These are phyloP conservation scores for Mycosarcoma mackinlayi DNA, from an alignment of 1,284 basidiomycete genomes.

Conservation along the genomic window DNA sequence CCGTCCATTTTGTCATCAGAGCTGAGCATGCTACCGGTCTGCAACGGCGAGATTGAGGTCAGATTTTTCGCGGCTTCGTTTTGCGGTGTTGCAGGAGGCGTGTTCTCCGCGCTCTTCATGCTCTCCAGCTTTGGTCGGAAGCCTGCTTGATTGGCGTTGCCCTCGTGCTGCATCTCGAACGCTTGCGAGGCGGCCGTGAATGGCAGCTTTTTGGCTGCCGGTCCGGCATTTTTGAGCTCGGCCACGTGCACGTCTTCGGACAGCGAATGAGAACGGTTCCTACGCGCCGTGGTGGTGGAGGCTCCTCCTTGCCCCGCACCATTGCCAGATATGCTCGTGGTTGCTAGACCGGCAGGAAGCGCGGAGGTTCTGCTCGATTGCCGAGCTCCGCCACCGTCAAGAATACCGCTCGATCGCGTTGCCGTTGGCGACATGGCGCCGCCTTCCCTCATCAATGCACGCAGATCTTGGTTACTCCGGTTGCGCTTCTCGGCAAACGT, in stretches of 20 bases:
- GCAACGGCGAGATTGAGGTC: slow-evolving; percentile 1
- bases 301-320: slow-evolving; percentile 8
- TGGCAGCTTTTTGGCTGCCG: slow-evolving; percentile 41
- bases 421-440: slow-evolving; percentile 52
- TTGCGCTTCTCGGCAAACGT: slow-evolving; percentile 64
- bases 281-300: slow-evolving; percentile 20
- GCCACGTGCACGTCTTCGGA: slow-evolving; percentile 48
- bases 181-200: slow-evolving; percentile 49
- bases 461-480: slow-evolving; percentile 54
- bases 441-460: slow-evolving; percentile 52
- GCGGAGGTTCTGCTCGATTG: slow-evolving; percentile 30
- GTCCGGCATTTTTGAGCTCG: slow-evolving; percentile 45
- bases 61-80: slow-evolving; percentile 20
- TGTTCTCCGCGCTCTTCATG: slow-evolving; percentile 56
- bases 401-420: slow-evolving; percentile 16
- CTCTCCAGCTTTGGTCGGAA: slow-evolving; percentile 34
- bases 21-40: background rate
- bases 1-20: background rate
- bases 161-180: slow-evolving; percentile 48
- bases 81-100: slow-evolving; percentile 43
- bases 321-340: slow-evolving; percentile 25
- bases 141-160: slow-evolving; percentile 26
- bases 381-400: slow-evolving; percentile 22
- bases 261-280: slow-evolving; percentile 50
- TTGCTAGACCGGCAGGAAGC: slow-evolving; percentile 27